phyloP scores from a whole-genome alignment of 2,329 filamentous ascomycete genomes.

The Nothophoma quercina region DNA sequence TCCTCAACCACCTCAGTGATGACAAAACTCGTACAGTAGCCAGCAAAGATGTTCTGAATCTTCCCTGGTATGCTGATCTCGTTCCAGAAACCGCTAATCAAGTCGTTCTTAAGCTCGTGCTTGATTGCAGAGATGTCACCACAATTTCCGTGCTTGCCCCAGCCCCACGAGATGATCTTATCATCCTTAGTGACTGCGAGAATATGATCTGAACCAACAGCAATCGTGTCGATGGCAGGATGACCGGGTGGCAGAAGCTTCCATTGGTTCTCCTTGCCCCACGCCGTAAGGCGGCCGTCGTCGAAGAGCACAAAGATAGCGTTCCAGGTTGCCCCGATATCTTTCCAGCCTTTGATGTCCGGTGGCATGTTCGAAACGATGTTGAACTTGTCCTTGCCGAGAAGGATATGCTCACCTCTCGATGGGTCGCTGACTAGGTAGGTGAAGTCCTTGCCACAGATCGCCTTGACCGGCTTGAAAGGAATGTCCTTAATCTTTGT shows the following conservation, averaged over 20 bases:
- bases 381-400: constrained; percentile 80
- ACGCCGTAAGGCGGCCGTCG: constrained; percentile 70
- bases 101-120: constrained; percentile 33
- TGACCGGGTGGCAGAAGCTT: constrained; percentile 74
- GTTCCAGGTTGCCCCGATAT: constrained; percentile 82
- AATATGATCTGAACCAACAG: constrained; percentile 89
- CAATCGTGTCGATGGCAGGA: constrained; percentile 68
- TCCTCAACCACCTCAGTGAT: constrained; percentile 17
- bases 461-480: constrained; percentile 72
- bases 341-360: constrained; percentile 65
- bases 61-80: constrained; percentile 33
- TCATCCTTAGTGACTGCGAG: constrained; percentile 72
- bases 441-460: constrained; percentile 87
- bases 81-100: constrained; percentile 42
- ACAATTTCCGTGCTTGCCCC: constrained; percentile 98
- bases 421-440: constrained; percentile 67
- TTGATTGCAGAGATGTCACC: constrained; percentile 55
- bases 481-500: constrained; percentile 49
- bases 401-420: constrained; percentile 67
- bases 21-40: constrained; percentile 42
- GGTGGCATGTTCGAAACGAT: constrained; percentile 66
- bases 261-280: constrained; percentile 87
- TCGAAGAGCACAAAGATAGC: constrained; percentile 74
- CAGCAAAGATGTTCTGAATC: constrained; percentile 33
- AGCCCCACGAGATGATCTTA: constrained; percentile 85